A percentile compares a stretch with the other conserved stretches of the same genome.
These are phyloP conservation scores for Sphagnum tenellum DNA, from an alignment of 225 moss, liverwort and hornwort genomes.

Conservation along the genomic window DNA sequence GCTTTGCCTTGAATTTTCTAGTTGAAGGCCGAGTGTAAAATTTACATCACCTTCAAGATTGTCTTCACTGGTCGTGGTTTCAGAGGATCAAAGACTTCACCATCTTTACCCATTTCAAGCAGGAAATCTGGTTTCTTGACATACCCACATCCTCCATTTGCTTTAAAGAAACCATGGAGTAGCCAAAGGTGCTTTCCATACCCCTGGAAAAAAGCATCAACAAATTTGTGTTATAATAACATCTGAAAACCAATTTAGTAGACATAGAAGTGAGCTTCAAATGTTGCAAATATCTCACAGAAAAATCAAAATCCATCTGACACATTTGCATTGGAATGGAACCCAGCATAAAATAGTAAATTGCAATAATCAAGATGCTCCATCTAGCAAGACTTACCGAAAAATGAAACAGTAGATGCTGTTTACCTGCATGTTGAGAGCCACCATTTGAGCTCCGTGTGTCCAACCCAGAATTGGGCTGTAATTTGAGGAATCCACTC, in stretches of 20 bases:
- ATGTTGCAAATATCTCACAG: no score
- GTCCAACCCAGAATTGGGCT: slow-evolving; percentile 66
- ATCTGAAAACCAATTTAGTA: no score
- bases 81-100: slow-evolving; percentile 39
- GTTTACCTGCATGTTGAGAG: slow-evolving; percentile 78
- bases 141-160: slow-evolving; percentile 80
- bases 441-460: slow-evolving; percentile 98
- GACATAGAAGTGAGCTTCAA: no score
- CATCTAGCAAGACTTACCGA: no score
- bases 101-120: slow-evolving; percentile 19
- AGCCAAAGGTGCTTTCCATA: slow-evolving; percentile 69
- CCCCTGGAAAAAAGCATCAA: slow-evolving; percentile 25
- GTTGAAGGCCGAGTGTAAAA: no score
- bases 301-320: no score
- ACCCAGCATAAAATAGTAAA: no score
- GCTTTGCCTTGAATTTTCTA: no score
- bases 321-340: no score
- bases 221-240: neutral
- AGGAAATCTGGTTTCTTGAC: slow-evolving; percentile 61
- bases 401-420: no score
- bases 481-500: slow-evolving; percentile 88
- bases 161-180: slow-evolving; percentile 70
- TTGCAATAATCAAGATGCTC: no score
- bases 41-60: slow-evolving; percentile 38
- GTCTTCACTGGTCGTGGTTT: slow-evolving; percentile 15